Evolutionary conservation across 495 filamentous ascomycete species (phyloP), one percentile per base, ranked within the genome.

Genomic region (Geopyxis carbonaria): DNA sequence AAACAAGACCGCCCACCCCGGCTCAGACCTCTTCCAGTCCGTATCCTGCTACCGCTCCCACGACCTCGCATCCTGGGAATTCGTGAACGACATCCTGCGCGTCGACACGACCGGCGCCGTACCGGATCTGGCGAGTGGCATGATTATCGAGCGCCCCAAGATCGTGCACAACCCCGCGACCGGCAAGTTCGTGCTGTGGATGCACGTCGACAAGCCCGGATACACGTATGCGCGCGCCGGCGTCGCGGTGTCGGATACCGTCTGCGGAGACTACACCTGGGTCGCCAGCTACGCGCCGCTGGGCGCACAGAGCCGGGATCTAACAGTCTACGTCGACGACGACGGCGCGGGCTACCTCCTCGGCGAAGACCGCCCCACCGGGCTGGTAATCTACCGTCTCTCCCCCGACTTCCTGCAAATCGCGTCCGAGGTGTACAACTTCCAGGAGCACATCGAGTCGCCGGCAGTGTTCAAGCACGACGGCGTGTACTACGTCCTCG

Each of bases 81-180:
- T 40, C 24, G 37, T 40, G 0, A 40, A 40, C 18, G 37, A 40
- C 14, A 27, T 40, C n/a, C 16, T 40, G n/a, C n/a, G n/a, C n/a
- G n/a, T n/a, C n/a, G n/a, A n/a, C n/a, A n/a, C n/a, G n/a, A n/a
- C n/a, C n/a, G n/a, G n/a, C n/a, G n/a, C n/a, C n/a, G 34, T 27
- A 25, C 19, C 16, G 15, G 23, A 28, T 19, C 24, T 37, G 0
- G 23, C 16, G 5, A 32, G n/a, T 16, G 32, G 31, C 14, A 25
- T 24, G 4, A 37, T 34, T 7, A 22, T 22, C 13, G 22, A 43
- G 23, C 13, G 16, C 1, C 32, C 22, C 10, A 43, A 36, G 32
- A 20, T 22, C n/a, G 28, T 74, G 0, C 71, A 66, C 45, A 75
- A 76, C 30, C 62, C 64, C 22, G 54, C 54, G 19, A 73, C 70